phyloP scores from a whole-genome alignment of 2,329 filamentous ascomycete genomes.

The Lasiodiplodia hormozganensis region DNA sequence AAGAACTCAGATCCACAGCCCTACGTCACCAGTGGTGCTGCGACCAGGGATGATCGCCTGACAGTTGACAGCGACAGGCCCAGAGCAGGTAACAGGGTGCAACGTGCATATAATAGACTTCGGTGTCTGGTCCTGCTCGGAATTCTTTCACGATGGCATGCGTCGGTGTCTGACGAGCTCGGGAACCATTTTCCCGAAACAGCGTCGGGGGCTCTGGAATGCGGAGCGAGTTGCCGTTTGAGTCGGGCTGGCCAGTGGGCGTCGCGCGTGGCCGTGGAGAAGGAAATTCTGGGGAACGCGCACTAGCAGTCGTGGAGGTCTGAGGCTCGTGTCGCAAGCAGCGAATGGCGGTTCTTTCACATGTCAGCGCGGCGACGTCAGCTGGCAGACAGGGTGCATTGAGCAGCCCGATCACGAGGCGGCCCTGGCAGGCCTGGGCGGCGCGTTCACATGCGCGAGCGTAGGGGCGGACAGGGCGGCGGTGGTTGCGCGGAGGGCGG shows the following conservation, averaged over 20 bases:
- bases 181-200: conserved; percentile 28
- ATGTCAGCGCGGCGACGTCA: conserved; percentile 22
- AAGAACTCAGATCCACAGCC: conserved; percentile 9
- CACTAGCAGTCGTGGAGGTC: neutral
- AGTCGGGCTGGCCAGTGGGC: conserved; percentile 1
- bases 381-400: conserved; percentile 15
- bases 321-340: conserved; percentile 11
- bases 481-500: conserved; percentile 4
- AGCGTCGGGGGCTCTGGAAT: conserved; percentile 5
- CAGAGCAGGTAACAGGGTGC: conserved; percentile 4
- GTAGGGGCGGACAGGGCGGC: neutral
- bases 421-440: conserved; percentile 18
- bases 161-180: conserved; percentile 25
- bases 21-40: conserved; percentile 10
- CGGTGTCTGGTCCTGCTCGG: conserved; percentile 18
- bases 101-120: conserved; percentile 2
- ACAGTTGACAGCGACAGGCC: neutral
- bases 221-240: conserved; percentile 16
- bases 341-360: conserved; percentile 19
- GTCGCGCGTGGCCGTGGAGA: conserved; percentile 3
- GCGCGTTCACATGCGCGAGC: conserved; percentile 25
- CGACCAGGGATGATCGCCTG: neutral
- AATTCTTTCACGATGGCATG: conserved; percentile 8
- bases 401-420: conserved; percentile 17
- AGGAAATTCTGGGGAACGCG: conserved; percentile 9